phyloP scores from a whole-genome alignment of 305 asterid genomes.

The Ilex paraguariensis region DNA sequence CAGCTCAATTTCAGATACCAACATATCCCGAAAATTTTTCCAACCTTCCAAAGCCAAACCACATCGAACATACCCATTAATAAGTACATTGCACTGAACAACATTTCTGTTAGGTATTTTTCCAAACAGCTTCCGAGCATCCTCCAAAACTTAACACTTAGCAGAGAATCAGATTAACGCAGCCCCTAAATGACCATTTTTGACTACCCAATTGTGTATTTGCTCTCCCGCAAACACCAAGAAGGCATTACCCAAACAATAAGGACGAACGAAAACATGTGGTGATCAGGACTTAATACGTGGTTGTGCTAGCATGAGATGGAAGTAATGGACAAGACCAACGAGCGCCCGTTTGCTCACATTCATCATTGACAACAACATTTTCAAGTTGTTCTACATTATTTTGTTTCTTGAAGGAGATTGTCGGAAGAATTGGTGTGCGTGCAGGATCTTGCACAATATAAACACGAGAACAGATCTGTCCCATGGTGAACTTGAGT shows the following conservation, averaged over 20 bases:
- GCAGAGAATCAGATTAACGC: constrained; percentile 25
- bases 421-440: background rate
- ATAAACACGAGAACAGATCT: no score
- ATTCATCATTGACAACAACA: background rate
- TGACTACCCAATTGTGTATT: constrained; percentile 24
- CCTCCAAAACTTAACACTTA: constrained; percentile 13
- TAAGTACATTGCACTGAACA: constrained; percentile 32
- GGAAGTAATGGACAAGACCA: constrained; percentile 18
- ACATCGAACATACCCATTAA: constrained; percentile 24
- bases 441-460: no score
- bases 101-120: constrained; percentile 25
- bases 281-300: constrained; percentile 18
- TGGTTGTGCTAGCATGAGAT: constrained; percentile 16
- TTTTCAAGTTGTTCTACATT: background rate
- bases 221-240: constrained; percentile 23
- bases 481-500: no score
- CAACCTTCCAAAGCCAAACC: constrained; percentile 22
- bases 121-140: constrained; percentile 28
- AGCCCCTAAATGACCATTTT: constrained; percentile 34
- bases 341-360: background rate
- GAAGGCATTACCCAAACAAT: constrained; percentile 27
- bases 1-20: constrained; percentile 27
- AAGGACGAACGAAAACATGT: constrained; percentile 30
- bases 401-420: background rate
- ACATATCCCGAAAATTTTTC: constrained; percentile 23